Conservation (phyloP, 257 asterid genomes). For the Eucommia ulmoides region DNA sequence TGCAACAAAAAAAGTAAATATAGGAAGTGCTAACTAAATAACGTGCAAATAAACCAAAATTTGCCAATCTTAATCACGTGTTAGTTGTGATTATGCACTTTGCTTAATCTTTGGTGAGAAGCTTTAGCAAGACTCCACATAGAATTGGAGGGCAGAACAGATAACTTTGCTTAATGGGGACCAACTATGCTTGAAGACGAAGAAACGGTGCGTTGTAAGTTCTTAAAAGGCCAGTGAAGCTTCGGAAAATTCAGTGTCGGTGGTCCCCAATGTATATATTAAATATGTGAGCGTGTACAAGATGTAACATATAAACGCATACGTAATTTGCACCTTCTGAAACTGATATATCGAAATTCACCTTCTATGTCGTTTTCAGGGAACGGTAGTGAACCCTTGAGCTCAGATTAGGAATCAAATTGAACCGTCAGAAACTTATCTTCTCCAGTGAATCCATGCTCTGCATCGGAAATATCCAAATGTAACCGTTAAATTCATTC, state of each 20-base stretch:
- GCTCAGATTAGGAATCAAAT: background rate
- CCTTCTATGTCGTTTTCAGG: background rate
- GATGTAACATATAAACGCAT: background rate
- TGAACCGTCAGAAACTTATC: slow-evolving; percentile 1
- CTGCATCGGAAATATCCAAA: no score
- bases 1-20: background rate
- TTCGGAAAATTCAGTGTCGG: background rate
- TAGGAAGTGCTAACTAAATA: background rate
- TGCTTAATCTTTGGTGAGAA: background rate
- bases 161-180: slow-evolving; percentile 1
- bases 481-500: no score
- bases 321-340: background rate
- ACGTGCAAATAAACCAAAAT: background rate
- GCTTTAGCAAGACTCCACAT: background rate
- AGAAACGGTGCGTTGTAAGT: background rate
- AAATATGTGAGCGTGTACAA: background rate
- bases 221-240: background rate
- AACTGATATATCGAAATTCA: background rate
- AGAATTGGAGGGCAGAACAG: background rate
- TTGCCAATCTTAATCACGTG: background rate
- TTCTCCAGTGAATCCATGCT: no score
- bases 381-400: background rate
- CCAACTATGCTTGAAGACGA: background rate
- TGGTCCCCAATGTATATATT: background rate
- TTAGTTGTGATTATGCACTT: background rate